phyloP scores from a whole-genome alignment of 1,284 basidiomycete genomes.

The Ceraceosorus guamensis region DNA sequence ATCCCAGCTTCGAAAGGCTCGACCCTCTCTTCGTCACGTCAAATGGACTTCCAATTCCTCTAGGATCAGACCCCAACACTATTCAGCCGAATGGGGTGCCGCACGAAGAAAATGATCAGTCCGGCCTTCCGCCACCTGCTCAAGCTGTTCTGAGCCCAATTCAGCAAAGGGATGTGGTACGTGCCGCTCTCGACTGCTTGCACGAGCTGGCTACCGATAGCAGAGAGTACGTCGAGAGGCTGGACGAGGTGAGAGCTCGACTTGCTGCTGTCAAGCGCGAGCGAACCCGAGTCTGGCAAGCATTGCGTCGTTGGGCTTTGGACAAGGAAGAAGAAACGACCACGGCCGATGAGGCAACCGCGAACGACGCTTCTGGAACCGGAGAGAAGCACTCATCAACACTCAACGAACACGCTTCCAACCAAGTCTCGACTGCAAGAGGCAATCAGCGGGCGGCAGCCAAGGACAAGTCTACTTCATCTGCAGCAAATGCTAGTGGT shows the following conservation, averaged over 20 bases:
- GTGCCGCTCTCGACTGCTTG: conserved; percentile 36
- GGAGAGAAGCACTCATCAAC: too few relatives aligned
- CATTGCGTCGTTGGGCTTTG: conserved; percentile 49
- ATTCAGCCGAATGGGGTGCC: background rate
- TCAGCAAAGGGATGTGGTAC: conserved; percentile 37
- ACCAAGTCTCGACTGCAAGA: too few relatives aligned
- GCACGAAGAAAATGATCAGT: background rate
- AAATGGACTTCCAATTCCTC: conserved; percentile 31
- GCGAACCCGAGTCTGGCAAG: conserved; percentile 52
- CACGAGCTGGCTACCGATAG: conserved; percentile 53
- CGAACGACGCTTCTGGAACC: too few relatives aligned
- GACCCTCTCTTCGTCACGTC: conserved; percentile 43
- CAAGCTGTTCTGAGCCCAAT: conserved; percentile 4
- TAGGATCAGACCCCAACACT: background rate
- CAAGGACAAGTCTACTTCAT: too few relatives aligned
- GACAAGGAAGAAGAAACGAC: conserved; percentile 12
- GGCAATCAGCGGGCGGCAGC: too few relatives aligned
- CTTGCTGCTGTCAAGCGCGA: conserved; percentile 52
- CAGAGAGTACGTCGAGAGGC: conserved; percentile 53
- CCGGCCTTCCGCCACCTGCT: background rate
- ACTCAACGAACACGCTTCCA: too few relatives aligned
- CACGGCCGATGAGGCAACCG: background rate
- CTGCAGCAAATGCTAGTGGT: too few relatives aligned
- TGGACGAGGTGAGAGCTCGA: conserved; percentile 53
- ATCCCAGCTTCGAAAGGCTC: conserved; percentile 37